phyloP scores from a whole-genome alignment of 1,284 basidiomycete genomes.

The Coniferiporia sulphurascens region DNA sequence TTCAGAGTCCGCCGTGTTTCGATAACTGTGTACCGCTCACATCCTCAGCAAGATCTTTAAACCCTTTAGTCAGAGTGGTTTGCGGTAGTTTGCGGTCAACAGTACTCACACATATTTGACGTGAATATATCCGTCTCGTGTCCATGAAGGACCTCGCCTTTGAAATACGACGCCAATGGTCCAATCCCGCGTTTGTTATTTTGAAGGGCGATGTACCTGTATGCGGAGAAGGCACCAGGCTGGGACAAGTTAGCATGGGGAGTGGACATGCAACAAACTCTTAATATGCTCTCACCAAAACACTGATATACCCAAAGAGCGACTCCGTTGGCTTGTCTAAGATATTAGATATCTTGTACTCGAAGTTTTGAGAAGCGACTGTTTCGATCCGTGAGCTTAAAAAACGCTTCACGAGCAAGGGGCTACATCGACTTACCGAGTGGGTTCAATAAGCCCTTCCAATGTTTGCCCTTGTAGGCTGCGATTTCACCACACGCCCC shows the following conservation, averaged over 20 bases:
- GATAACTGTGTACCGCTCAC: conserved; percentile 38
- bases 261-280: not conserved
- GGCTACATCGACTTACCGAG: conserved; percentile 48
- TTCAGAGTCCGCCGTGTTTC: conserved; percentile 12
- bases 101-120: conserved; percentile 78
- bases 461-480: conserved; percentile 86
- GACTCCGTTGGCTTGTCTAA: conserved; percentile 94
- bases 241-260: conserved; percentile 27
- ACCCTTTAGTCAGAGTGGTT: conserved; percentile 13
- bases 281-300: conserved; percentile 45
- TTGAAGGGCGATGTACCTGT: conserved; percentile 85
- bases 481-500: conserved; percentile 96
- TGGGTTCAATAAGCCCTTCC: conserved; percentile 79
- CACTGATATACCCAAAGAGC: conserved; percentile 89
- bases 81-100: not conserved
- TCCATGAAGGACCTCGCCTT: conserved; percentile 89
- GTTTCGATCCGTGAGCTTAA: not conserved
- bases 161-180: conserved; percentile 94
- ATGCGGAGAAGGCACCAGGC: conserved; percentile 95
- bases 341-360: conserved; percentile 91
- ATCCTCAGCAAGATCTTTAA: conserved; percentile 77
- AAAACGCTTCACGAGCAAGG: not conserved
- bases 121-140: conserved; percentile 94
- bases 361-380: conserved; percentile 94
- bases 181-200: conserved; percentile 85